Evolutionary conservation across 768 basidiomycete genomes (phyloP), one percentile per base, ranked within the genome.

Genomic region (Tubosaeta sp.): DNA sequence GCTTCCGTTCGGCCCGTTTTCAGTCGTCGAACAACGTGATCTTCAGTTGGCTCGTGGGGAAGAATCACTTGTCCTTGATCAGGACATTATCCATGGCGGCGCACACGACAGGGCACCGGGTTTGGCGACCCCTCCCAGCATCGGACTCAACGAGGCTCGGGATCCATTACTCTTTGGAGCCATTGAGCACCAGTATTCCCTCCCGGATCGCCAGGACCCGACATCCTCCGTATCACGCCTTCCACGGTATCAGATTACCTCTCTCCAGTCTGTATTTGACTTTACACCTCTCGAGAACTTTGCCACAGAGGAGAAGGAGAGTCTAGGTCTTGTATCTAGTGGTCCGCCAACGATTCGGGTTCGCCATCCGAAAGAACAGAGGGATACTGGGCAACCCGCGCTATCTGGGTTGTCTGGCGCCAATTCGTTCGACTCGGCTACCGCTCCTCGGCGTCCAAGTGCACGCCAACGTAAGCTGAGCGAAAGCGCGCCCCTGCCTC

Each of bases 391-490:
- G 6, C 58, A 46, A 45, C 45, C 27, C 45, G 42, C 43, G 32
- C 45, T 5, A 2, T 43, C 59, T 16, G 13, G 42, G 6, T 16
- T 35, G 4, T 6, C 46, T 31, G 51, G 46, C 9, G 22, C 22
- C 22, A 47, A 55, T 34, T 33, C 48, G 17, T 55, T 50, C 22
- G 57, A 65, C 26, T 6, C 52, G 27, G 17, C 50, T 8, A 16
- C 50, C 31, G 29, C 50, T 27, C 55, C 61, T 39, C 58, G 48
- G 16, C 61, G 61, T 41, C 55, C 49, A 51, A 69, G 61, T 58
- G 69, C 82, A 4, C 85, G 91, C 38, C 86, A 90, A 54, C 86
- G 95, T 43, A 95, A 94, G 62, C 76, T 95, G 51, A 93, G 89
- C 58, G 86, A 92, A 65, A 90, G 86, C 58, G 86, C 83, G 46